phyloP scores from a whole-genome alignment of 2,329 filamentous ascomycete genomes.

The Microdochium paspali region DNA sequence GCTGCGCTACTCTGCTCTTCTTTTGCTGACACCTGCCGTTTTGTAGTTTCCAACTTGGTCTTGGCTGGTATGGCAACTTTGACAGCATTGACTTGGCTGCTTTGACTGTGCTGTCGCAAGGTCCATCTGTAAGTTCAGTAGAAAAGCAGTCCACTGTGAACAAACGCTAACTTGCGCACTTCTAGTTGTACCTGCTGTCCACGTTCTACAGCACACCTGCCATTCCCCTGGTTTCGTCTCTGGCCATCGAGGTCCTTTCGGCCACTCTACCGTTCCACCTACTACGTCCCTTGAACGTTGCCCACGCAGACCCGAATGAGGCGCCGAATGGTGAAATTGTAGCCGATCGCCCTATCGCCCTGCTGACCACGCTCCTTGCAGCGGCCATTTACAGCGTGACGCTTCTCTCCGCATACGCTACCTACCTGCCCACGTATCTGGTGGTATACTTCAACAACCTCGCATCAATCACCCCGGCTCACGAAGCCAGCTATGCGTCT shows the following conservation, averaged over 20 bases:
- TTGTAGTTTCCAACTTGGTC: slow-evolving; percentile 56
- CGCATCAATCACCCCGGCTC: slow-evolving; percentile 56
- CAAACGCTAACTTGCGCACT: slow-evolving; percentile 5
- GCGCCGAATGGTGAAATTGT: slow-evolving; percentile 56
- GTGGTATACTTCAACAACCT: slow-evolving; percentile 67
- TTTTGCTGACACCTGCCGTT: slow-evolving; percentile 3
- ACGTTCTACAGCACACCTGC: slow-evolving; percentile 68
- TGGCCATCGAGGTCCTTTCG: slow-evolving; percentile 59
- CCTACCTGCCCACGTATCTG: slow-evolving; percentile 63
- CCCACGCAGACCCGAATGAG: slow-evolving; percentile 46
- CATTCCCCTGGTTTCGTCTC: slow-evolving; percentile 48
- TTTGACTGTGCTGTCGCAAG: slow-evolving; percentile 60
- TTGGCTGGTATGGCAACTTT: slow-evolving; percentile 66
- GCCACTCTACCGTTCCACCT: slow-evolving; percentile 66
- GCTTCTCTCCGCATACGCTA: slow-evolving; percentile 59
- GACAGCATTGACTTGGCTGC: slow-evolving; percentile 63
- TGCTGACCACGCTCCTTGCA: slow-evolving; percentile 59
- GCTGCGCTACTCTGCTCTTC: slow-evolving; percentile 34
- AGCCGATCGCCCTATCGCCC: slow-evolving; percentile 49
- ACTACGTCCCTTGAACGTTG: slow-evolving; percentile 56
- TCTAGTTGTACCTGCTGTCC: slow-evolving; percentile 60
- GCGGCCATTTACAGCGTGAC: slow-evolving; percentile 66
- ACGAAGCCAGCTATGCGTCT: slow-evolving; percentile 50
- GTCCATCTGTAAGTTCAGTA: slow-evolving; percentile 51
- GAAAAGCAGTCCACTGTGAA: no score